These are phyloP conservation scores for Hanseniaspora valbyensis DNA, from an alignment of 805 yeast species.

Conservation along the genomic window DNA sequence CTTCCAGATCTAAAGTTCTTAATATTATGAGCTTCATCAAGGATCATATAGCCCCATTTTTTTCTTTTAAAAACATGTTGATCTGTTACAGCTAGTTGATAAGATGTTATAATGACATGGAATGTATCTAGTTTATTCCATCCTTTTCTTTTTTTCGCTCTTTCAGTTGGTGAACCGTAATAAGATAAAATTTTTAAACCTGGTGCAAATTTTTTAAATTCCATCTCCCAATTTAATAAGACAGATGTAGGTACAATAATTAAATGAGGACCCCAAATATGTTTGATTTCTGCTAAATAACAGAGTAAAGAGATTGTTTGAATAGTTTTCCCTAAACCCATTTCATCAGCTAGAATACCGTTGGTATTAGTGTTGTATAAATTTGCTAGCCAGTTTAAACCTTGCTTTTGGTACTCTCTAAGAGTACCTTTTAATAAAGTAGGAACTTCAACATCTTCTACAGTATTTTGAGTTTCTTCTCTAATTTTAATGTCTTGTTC, in stretches of 20 bases:
- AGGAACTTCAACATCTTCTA: conserved; percentile 70
- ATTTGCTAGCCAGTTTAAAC: conserved; percentile 93
- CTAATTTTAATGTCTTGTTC: conserved; percentile 22
- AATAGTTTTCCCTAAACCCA: conserved; percentile 96
- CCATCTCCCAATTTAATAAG: conserved; percentile 98
- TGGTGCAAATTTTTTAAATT: conserved; percentile 94
- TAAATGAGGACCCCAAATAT: conserved; percentile 95
- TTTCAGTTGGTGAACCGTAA: conserved; percentile 93
- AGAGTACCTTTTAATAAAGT: conserved; percentile 60
- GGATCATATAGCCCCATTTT: conserved; percentile 90
- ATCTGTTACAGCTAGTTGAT: conserved; percentile 95
- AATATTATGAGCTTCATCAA: conserved; percentile 97
- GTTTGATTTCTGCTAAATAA: conserved; percentile 85
- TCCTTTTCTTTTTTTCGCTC: conserved; percentile 90
- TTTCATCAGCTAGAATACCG: conserved; percentile 96
- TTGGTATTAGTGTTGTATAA: conserved; percentile 84
- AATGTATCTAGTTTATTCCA: conserved; percentile 96
- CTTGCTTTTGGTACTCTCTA: conserved; percentile 89
- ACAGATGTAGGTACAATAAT: conserved; percentile 97
- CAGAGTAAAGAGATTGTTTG: conserved; percentile 83
- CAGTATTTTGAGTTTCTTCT: conserved; percentile 27
- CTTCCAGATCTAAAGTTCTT: conserved; percentile 92
- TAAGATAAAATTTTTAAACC: conserved; percentile 92
- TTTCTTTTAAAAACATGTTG: conserved; percentile 87
- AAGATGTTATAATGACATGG: conserved; percentile 94